These are phyloP conservation scores for Chrysopogon serrulatus DNA, from an alignment of 176 grass and related monocot species.

Conservation along the genomic window DNA sequence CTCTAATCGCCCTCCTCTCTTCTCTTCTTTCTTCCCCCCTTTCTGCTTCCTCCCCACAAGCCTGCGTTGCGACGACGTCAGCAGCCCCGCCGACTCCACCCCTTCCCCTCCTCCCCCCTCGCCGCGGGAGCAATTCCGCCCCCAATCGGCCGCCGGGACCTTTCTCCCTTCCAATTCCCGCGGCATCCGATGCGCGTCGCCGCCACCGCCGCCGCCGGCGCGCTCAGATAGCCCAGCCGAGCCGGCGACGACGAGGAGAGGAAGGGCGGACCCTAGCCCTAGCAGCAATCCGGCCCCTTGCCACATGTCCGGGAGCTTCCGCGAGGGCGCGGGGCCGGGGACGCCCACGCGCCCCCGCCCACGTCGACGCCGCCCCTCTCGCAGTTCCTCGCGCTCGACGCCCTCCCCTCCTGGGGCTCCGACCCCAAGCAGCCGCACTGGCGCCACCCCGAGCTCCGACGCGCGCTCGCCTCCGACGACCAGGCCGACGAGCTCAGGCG, in stretches of 20 bases:
- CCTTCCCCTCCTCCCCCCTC: background rate
- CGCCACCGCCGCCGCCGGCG: background rate
- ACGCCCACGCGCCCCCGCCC: slow-evolving; percentile 20
- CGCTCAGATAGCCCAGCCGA: background rate
- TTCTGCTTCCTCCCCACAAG: background rate
- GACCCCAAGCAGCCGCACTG: slow-evolving; percentile 48
- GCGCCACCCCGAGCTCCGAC: slow-evolving; percentile 50
- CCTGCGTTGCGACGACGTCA: background rate
- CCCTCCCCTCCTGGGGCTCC: slow-evolving; percentile 15
- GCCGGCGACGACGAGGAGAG: background rate
- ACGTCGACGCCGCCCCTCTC: slow-evolving; percentile 29
- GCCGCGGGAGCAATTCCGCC: background rate
- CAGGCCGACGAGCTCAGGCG: slow-evolving; percentile 57
- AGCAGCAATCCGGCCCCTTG: background rate
- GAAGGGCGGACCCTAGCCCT: background rate
- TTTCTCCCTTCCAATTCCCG: background rate
- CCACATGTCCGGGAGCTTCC: slow-evolving; percentile 50
- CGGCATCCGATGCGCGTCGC: background rate
- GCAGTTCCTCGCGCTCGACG: slow-evolving; percentile 59
- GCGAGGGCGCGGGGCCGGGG: slow-evolving; percentile 6
- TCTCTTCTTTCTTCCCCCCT: background rate
- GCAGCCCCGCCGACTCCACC: background rate
- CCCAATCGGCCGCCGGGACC: background rate
- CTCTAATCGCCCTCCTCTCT: background rate
- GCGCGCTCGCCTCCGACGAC: slow-evolving; percentile 57